These are phyloP conservation scores for Cadophora sp. DNA, from an alignment of 2,329 filamentous ascomycete genomes.

Conservation along the genomic window DNA sequence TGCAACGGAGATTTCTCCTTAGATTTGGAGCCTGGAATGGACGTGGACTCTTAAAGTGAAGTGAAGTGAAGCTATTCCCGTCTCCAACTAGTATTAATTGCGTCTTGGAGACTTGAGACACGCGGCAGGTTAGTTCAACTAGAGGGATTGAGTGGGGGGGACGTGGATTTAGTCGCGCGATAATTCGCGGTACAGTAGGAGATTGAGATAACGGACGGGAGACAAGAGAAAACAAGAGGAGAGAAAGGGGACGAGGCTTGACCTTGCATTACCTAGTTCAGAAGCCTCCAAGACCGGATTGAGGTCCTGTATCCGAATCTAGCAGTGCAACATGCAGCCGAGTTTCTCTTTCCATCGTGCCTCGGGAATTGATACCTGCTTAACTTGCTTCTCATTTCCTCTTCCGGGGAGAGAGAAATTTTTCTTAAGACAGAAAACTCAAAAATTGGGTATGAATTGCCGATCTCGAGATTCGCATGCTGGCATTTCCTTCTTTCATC, in stretches of 20 bases:
- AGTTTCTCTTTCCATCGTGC: not conserved
- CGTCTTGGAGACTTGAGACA: too few relatives aligned
- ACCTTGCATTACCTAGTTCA: not conserved
- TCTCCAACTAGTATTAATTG: not conserved
- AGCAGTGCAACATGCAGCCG: not conserved
- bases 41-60: too few relatives aligned
- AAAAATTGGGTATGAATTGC: not conserved
- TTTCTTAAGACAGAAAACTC: not conserved
- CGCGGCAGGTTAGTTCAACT: too few relatives aligned
- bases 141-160: too few relatives aligned
- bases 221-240: not conserved
- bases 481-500: constrained; percentile 5
- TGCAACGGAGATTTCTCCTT: too few relatives aligned
- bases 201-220: not conserved
- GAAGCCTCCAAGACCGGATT: not conserved
- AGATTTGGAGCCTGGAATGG: too few relatives aligned
- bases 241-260: not conserved
- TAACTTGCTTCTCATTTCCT: not conserved
- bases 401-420: too few relatives aligned
- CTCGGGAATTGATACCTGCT: not conserved
- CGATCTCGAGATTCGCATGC: not conserved
- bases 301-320: not conserved
- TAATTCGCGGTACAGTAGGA: not conserved
- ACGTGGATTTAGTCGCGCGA: not conserved
- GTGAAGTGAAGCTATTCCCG: constrained; percentile 1